These are phyloP conservation scores for Pythium utonaiense DNA, from an alignment of 352 stramenopile species.

Conservation along the genomic window DNA sequence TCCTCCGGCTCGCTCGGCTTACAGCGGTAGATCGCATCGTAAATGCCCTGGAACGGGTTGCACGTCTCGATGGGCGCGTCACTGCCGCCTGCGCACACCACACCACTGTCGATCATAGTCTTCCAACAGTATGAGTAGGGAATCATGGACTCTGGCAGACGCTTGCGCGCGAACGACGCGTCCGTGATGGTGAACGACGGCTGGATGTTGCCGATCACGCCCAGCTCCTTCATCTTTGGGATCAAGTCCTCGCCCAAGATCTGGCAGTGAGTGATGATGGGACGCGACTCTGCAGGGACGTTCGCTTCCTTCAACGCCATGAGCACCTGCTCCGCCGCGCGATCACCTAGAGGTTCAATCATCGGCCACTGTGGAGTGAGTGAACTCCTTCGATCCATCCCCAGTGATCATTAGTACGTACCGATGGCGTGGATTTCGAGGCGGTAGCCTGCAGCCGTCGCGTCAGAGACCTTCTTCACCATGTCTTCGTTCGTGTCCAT, in stretches of 20 bases:
- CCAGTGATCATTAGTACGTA: no score
- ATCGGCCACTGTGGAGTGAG: no score
- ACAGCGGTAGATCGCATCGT: slow-evolving; percentile 79
- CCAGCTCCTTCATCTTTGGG: slow-evolving; percentile 57
- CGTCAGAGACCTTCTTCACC: slow-evolving; percentile 56
- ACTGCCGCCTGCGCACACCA: slow-evolving; percentile 78
- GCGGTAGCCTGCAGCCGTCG: slow-evolving; percentile 53
- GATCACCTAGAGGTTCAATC: slow-evolving; percentile 63
- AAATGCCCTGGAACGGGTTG: slow-evolving; percentile 87
- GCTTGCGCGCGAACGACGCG: slow-evolving; percentile 73
- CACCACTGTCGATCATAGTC: slow-evolving; percentile 63
- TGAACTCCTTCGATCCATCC: no score
- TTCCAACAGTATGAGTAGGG: slow-evolving; percentile 85
- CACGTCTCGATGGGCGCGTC: slow-evolving; percentile 86
- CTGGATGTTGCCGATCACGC: slow-evolving; percentile 87
- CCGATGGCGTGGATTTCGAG: slow-evolving; percentile 90
- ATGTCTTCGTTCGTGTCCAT: slow-evolving; percentile 75
- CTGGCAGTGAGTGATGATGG: slow-evolving; percentile 90
- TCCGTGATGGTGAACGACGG: slow-evolving; percentile 88
- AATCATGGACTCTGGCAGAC: slow-evolving; percentile 53
- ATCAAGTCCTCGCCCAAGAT: slow-evolving; percentile 77
- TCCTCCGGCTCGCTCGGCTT: slow-evolving; percentile 43
- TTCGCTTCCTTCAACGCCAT: slow-evolving; percentile 50
- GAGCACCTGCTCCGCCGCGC: slow-evolving; percentile 72
- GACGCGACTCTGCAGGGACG: slow-evolving; percentile 46